Evolutionary conservation across 1,284 basidiomycete species (phyloP), one percentile per base, ranked within the genome.

Genomic region (Trichosporon inkin): DNA sequence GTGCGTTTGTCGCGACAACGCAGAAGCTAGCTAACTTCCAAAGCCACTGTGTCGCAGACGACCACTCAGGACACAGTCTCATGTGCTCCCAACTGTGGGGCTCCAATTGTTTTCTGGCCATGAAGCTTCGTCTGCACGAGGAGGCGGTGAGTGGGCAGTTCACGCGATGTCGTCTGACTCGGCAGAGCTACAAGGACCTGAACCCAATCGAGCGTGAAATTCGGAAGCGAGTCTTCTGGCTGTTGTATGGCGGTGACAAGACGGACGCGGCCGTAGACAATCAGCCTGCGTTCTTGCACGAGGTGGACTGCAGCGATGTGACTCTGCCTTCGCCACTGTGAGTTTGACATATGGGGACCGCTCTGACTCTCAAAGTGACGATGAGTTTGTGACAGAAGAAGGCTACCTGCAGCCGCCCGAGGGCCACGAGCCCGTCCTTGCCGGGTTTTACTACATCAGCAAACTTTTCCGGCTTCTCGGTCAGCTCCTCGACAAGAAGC

Each of bases 191-290:
- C 40, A 39, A 56, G 51, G 39, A 56, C 35, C 40, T 67, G 10
- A 61, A 61, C 72, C 88, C 89, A 39, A 87, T 93, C 66, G 90
- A 92, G 80, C 86, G 85, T 63, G 89, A 92, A 78, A 83, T 91
- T 28, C 81, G 90, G 32, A 83, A 90, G 62, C 82, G 90, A 62
- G 84, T 85, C 24, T 92, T 92, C 79, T 92, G 89, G 89, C 79
- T 93, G 34, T 82, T 90, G 55, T 92, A 90, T 69, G 88, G 87
- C 74, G 89, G 88, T 67, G 89, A 92, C 77, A 90, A 90, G 77
- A 90, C 89, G n/a, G 88, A 88, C 85, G 87, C 87, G 49, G 87
- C 91, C 22, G 81, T 92, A 39, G 64, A 71, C 8, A 88, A 88
- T 11, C 82, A 87, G 56, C 88, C 89, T 32, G 88, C 91, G 62